Percentiles rank a stretch among this genome's conserved stretches.
phyloP scores from a whole-genome alignment of 2,329 filamentous ascomycete genomes.

The Xylariaceae sp. region DNA sequence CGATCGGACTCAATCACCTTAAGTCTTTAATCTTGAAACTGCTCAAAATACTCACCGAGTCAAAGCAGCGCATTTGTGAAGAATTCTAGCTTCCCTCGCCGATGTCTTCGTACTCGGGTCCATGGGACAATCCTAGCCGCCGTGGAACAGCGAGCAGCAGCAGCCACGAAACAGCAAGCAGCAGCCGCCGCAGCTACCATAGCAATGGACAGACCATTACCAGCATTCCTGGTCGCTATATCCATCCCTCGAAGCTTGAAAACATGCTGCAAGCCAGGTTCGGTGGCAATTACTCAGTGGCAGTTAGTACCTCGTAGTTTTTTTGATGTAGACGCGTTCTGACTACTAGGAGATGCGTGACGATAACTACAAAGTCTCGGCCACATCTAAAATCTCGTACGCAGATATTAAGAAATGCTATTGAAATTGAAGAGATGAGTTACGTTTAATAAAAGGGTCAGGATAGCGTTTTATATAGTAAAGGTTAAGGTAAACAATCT shows the following conservation, averaged over 20 bases:
- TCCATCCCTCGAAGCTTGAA: slow-evolving; percentile 16
- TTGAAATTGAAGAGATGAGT: slow-evolving; percentile 1
- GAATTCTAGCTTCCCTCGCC: too few species aligned
- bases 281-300: slow-evolving; percentile 16
- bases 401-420: slow-evolving; percentile 15
- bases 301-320: slow-evolving; percentile 13
- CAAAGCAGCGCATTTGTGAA: too few species aligned
- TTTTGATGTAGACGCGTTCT: not conserved
- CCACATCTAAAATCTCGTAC: slow-evolving; percentile 5
- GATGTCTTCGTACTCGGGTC: not conserved
- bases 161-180: not conserved
- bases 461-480: too few species aligned
- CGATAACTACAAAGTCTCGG: slow-evolving; percentile 14
- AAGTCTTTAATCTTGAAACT: too few species aligned
- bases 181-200: not conserved
- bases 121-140: not conserved
- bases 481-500: too few species aligned
- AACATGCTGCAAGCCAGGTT: slow-evolving; percentile 14
- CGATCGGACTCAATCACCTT: too few species aligned
- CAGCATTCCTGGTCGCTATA: slow-evolving; percentile 16
- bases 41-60: too few species aligned
- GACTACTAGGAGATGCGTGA: slow-evolving; percentile 14
- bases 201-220: not conserved
- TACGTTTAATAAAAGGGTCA: too few species aligned
- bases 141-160: not conserved